These are phyloP conservation scores for Botryosphaeria dothidea DNA, from an alignment of 2,329 filamentous ascomycete species.

Conservation along the genomic window DNA sequence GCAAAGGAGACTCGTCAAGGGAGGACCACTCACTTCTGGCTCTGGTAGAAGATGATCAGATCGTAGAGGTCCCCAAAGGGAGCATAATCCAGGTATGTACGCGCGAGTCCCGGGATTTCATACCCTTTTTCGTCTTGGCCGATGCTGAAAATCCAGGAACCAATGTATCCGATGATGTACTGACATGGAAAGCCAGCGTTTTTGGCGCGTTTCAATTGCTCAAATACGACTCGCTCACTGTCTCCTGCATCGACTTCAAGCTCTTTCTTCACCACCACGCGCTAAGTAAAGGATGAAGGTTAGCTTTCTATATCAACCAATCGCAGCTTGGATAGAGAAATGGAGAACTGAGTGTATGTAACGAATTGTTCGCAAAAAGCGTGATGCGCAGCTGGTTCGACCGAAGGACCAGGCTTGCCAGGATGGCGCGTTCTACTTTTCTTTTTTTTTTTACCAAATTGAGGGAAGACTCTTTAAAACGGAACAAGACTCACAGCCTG, in stretches of 20 bases:
- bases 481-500: background rate
- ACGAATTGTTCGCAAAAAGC: background rate
- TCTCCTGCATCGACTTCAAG: fast-evolving
- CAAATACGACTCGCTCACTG: background rate
- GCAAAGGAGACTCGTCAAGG: background rate
- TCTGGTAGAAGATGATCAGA: background rate
- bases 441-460: background rate
- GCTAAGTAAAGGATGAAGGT: background rate
- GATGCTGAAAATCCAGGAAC: background rate
- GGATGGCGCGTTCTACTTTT: too few relatives aligned
- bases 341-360: background rate
- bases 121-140: background rate
- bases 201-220: background rate
- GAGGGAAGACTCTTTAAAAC: background rate
- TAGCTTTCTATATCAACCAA: background rate
- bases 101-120: background rate
- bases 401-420: too few relatives aligned
- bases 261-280: slow-evolving; percentile 10
- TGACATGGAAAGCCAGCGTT: background rate
- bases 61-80: background rate
- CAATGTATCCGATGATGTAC: background rate
- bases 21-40: background rate
- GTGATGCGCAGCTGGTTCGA: background rate
- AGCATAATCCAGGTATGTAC: background rate
- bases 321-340: background rate